These are phyloP conservation scores for Pseudotsuga menziesii DNA, from an alignment of 75 land plant species.

Conservation along the genomic window DNA sequence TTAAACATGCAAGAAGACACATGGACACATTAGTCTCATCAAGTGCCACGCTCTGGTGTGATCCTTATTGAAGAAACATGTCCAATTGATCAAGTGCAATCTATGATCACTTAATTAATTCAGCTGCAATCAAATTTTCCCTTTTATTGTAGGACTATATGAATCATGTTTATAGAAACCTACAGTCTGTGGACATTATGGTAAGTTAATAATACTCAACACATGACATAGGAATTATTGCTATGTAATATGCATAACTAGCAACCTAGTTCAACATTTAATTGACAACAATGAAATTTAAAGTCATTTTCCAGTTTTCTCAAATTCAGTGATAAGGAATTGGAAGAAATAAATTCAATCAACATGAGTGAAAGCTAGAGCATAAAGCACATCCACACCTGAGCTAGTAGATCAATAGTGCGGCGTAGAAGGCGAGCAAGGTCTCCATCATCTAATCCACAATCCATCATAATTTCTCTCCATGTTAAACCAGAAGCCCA, in stretches of 20 bases:
- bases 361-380: neutral
- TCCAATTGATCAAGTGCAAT: neutral
- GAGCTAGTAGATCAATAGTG: slow-evolving; percentile 84
- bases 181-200: neutral
- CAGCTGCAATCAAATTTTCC: neutral
- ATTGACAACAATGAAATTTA: neutral
- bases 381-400: slow-evolving; percentile 29
- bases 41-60: neutral
- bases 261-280: neutral
- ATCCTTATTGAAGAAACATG: neutral
- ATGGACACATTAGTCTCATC: neutral
- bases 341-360: neutral
- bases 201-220: neutral
- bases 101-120: neutral
- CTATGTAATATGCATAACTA: neutral
- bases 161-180: too few species aligned
- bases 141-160: neutral
- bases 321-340: neutral
- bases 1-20: neutral
- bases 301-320: neutral
- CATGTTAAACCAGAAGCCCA: slow-evolving; percentile 97
- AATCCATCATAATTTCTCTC: slow-evolving; percentile 87
- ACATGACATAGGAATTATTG: neutral
- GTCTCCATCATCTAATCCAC: slow-evolving; percentile 95
- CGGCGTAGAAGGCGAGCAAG: slow-evolving; percentile 85